Conservation (phyloP, 371 early-diverging fungal species). For the Apophysomyces sp. region DNA sequence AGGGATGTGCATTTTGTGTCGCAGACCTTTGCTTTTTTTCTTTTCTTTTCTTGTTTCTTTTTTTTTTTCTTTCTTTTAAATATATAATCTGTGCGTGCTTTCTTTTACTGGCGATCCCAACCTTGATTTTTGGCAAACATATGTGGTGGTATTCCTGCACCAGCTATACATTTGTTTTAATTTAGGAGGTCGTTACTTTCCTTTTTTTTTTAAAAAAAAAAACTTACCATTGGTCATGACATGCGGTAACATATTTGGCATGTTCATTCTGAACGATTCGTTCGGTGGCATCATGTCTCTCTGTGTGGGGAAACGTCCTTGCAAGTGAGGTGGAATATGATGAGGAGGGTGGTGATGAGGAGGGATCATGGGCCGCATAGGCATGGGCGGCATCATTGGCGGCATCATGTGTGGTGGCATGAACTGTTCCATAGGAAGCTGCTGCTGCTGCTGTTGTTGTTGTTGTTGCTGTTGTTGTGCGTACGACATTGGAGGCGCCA, state of each 20-base stretch:
- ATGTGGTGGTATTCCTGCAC: conserved; percentile 25
- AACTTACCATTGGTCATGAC: conserved; percentile 34
- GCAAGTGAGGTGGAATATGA: conserved; percentile 29
- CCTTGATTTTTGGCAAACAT: conserved; percentile 37
- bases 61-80: not conserved
- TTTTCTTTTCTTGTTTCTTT: not conserved
- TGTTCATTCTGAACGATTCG: conserved; percentile 8
- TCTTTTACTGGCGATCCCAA: conserved; percentile 34
- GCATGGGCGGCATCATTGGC: conserved; percentile 35
- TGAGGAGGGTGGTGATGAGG: conserved; percentile 27
- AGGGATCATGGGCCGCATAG: conserved; percentile 27
- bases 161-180: not conserved
- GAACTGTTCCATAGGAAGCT: conserved; percentile 20
- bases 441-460: no score
- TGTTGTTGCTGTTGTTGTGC: conserved; percentile 17
- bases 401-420: conserved; percentile 34
- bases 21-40: no score
- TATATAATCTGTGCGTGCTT: not conserved
- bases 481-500: conserved; percentile 11
- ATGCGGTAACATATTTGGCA: conserved; percentile 23
- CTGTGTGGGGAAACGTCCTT: conserved; percentile 20
- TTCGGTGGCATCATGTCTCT: conserved; percentile 22
- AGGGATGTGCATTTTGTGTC: no score
- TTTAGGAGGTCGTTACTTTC: not conserved
- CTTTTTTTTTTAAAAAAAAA: not conserved